phyloP scores from a whole-genome alignment of 2,329 filamentous ascomycete species.

The Bisporella sp. region DNA sequence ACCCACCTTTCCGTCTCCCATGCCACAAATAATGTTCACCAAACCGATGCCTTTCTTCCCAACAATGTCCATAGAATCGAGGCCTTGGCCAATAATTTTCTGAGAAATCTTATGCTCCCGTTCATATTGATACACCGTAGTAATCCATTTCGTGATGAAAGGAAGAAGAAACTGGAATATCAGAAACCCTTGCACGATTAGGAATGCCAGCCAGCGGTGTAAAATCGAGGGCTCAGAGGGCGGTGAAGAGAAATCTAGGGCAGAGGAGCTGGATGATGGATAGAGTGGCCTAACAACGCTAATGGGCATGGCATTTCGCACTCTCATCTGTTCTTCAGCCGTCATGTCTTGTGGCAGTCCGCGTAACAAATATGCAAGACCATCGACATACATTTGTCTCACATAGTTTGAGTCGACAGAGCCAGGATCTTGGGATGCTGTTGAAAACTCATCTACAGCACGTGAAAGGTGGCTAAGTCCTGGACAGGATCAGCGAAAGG shows the following conservation, averaged over 20 bases:
- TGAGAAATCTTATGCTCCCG: conserved; percentile 59
- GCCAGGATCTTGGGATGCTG: conserved; percentile 20
- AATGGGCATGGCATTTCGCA: conserved; percentile 44
- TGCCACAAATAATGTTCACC: conserved; percentile 46
- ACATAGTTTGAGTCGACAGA: conserved; percentile 39
- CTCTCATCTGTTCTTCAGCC: conserved; percentile 42
- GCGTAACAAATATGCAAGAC: conserved; percentile 55
- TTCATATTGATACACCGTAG: conserved; percentile 53
- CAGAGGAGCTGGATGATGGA: neutral
- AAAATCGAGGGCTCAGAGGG: conserved; percentile 40
- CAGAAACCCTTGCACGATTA: conserved; percentile 52
- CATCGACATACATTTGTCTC: conserved; percentile 57
- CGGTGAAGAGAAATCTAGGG: neutral
- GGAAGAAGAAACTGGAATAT: conserved; percentile 54
- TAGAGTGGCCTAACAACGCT: conserved; percentile 18
- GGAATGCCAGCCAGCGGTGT: conserved; percentile 48
- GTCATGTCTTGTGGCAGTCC: conserved; percentile 53
- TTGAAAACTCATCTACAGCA: conserved; percentile 37
- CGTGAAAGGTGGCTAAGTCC: conserved; percentile 40
- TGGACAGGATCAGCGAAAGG: conserved; percentile 14
- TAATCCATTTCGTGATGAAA: conserved; percentile 48
- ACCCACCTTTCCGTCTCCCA: conserved; percentile 60
- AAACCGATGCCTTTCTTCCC: conserved; percentile 45
- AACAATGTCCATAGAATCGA: conserved; percentile 45
- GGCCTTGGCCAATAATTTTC: conserved; percentile 43